A percentile compares a stretch with the other conserved stretches of the same genome.
Evolutionary conservation across 306 rosid genomes (phyloP).

Genomic region (Prunus mongolica): DNA sequence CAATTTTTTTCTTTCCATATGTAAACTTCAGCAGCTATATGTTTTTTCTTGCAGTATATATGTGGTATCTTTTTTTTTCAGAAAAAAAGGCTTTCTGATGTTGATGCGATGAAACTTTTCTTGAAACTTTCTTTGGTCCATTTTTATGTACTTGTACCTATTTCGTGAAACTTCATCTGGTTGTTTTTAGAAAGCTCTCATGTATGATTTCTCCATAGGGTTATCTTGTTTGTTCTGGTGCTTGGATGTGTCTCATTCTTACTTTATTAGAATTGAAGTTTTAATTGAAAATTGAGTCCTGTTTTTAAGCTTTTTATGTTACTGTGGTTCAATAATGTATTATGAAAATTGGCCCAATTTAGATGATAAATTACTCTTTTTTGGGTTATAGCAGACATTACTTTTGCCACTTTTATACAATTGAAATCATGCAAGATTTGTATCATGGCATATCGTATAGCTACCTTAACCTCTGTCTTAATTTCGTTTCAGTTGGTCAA

Average conservation of each 20-base stretch:
- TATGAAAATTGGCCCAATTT: neutral
- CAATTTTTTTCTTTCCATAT: neutral
- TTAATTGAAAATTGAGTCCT: neutral
- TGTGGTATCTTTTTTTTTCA: neutral
- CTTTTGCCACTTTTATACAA: neutral
- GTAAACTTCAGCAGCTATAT: neutral
- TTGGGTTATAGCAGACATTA: too few species aligned
- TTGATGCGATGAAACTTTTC: neutral
- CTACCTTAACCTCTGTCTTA: constrained; percentile 15
- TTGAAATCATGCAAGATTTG: neutral
- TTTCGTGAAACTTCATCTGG: neutral
- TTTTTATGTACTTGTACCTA: neutral
- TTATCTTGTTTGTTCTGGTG: neutral
- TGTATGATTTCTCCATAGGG: neutral
- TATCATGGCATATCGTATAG: constrained; percentile 5
- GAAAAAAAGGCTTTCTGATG: neutral
- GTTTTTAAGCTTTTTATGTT: neutral
- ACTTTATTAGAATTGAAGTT: neutral
- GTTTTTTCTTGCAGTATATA: neutral
- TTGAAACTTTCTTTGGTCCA: neutral
- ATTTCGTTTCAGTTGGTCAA: constrained; percentile 38
- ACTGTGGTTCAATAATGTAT: neutral
- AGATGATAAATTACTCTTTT: neutral
- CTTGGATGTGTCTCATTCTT: neutral
- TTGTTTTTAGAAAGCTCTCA: neutral